Conservation (phyloP, 139 green algal genomes). For the Coelastrella sp. region DNA sequence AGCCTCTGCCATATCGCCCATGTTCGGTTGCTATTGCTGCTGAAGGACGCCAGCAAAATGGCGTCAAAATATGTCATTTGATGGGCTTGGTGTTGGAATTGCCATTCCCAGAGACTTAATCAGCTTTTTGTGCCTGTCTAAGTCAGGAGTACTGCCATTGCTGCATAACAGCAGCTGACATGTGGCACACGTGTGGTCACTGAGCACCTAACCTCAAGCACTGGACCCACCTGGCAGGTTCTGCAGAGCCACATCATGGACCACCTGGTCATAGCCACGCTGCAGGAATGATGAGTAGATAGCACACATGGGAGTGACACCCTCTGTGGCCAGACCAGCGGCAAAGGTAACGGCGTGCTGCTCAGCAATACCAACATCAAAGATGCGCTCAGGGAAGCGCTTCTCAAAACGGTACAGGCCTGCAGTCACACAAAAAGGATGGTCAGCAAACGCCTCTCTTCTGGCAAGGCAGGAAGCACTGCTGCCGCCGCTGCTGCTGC, state of each 20-base stretch:
- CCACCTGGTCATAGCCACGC: constrained; percentile 96
- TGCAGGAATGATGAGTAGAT: constrained; percentile 99
- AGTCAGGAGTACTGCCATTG: too few species aligned
- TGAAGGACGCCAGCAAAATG: too few species aligned
- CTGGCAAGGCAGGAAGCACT: too few species aligned
- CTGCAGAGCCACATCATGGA: constrained; percentile 98
- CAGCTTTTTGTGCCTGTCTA: too few species aligned
- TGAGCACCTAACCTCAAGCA: neutral
- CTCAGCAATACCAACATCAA: constrained; percentile 99
- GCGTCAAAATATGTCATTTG: too few species aligned
- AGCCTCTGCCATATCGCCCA: too few species aligned
- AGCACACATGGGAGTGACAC: constrained; percentile 93
- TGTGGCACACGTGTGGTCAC: too few species aligned
- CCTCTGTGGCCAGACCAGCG: constrained; percentile 95
- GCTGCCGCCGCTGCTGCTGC: too few species aligned
- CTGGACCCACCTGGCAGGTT: constrained; percentile 88
- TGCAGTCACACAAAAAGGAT: constrained; percentile 33
- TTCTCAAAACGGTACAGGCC: constrained; percentile 82
- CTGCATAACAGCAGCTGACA: too few species aligned
- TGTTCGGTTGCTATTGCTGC: too few species aligned
- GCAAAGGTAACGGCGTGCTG: constrained; percentile 99
- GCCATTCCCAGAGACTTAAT: too few species aligned
- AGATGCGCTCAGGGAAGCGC: constrained; percentile 90
- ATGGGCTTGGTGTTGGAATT: too few species aligned
- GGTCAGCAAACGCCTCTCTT: neutral